Percentiles rank a stretch among this genome's conserved stretches.
These are phyloP conservation scores for Cucurbita argyrosperma DNA, from an alignment of 306 rosid species.

Conservation along the genomic window DNA sequence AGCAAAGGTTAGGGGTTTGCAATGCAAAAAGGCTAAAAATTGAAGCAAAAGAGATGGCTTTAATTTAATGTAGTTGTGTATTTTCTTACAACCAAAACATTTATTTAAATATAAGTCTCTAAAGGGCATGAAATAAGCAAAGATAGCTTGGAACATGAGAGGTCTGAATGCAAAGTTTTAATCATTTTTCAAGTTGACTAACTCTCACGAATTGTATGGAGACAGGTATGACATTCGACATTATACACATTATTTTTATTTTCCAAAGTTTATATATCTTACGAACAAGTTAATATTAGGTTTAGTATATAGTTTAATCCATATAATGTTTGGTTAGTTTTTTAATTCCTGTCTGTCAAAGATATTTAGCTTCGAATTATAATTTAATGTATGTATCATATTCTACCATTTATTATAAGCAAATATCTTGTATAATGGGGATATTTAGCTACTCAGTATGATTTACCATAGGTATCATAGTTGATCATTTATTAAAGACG, in stretches of 20 bases:
- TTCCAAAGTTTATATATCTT: neutral
- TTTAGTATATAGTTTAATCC: too few species aligned
- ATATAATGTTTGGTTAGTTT: too few species aligned
- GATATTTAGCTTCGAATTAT: too few species aligned
- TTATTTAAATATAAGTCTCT: neutral
- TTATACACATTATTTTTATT: neutral
- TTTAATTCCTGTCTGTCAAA: too few species aligned
- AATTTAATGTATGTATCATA: too few species aligned
- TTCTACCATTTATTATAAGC: too few species aligned
- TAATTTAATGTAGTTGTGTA: neutral
- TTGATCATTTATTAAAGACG: too few species aligned
- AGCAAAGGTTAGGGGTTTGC: constrained; percentile 43
- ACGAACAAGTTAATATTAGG: too few species aligned
- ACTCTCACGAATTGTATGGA: neutral
- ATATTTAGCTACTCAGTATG: too few species aligned
- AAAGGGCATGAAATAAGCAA: neutral
- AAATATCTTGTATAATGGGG: too few species aligned
- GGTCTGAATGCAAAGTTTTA: neutral
- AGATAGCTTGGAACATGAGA: neutral
- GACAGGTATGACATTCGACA: neutral
- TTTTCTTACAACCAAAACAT: neutral
- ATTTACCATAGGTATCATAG: too few species aligned
- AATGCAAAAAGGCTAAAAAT: neutral
- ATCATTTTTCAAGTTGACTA: neutral
- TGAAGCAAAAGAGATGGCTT: neutral